Evolutionary conservation across 306 rosid genomes (phyloP), one percentile per base, ranked within the genome.

Genomic region (Quercus variabilis): DNA sequence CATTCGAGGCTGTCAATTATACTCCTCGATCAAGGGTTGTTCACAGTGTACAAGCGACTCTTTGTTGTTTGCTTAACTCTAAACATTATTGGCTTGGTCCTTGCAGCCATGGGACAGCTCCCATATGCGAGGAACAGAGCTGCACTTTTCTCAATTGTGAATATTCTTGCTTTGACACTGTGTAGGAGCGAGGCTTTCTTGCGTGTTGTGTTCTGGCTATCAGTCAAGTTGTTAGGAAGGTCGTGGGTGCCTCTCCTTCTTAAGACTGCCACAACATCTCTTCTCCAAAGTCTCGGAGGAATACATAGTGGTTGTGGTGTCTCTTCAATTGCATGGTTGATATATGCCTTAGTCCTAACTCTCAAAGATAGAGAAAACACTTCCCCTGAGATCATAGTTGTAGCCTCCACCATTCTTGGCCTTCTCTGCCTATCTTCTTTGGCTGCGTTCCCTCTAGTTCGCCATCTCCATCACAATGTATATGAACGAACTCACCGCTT

Each of bases 291-390:
- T 31, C 51, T 92, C 38, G 94, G 97, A 30, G 91, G 97, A 78
- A 85, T 91, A 55, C 97, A 91, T n/a, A 91, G 97, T 69, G 85
- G 94, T 3, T 92, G 91, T 65, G 97, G 92, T 2, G 80, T 92
- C 79, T 92, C 91, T n/a, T 77, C 94, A 6, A 88, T 90, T 74
- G 92, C 89, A 1, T 92, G 97, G 97, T 89, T 92, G 4, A 73
- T 83, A 4, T 90, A 88, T 78, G 83, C 92, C 2, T 63, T 90
- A 12, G 75, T 87, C 9, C 87, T 83, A 13, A 87, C 92, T 6
- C 58, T 88, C 4, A 46, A 67, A 14, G 78, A 83, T 79, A 79
- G 63, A 41, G 79, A 78, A 13, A 78, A 83, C 79, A 78, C 89
- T 10, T 88, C 97, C 1, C 55, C 79, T 0, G 89, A 74, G 75